These are phyloP conservation scores for Eucalyptus decipiens DNA, from an alignment of 345 rosid genomes.

Conservation along the genomic window DNA sequence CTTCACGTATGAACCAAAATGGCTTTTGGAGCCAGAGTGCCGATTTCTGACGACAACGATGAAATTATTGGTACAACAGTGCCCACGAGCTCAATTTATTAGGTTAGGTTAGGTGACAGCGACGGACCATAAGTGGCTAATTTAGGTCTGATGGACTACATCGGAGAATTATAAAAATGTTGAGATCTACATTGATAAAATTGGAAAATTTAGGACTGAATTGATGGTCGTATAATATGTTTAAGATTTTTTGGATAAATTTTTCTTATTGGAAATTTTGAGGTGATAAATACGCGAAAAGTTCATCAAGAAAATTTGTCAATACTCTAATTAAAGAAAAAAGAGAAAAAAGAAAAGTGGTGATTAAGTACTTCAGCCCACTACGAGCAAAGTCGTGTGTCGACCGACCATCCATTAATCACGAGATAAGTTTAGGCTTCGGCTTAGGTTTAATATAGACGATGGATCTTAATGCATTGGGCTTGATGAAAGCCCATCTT, in stretches of 20 bases:
- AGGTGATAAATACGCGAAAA: fast-evolving
- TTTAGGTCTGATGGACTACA: fast-evolving
- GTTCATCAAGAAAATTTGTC: background rate
- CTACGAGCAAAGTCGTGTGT: background rate
- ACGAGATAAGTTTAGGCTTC: background rate
- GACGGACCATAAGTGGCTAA: fast-evolving
- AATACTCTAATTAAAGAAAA: background rate
- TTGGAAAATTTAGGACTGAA: fast-evolving
- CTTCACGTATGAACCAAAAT: background rate
- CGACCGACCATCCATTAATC: background rate
- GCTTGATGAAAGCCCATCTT: background rate
- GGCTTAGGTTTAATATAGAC: background rate
- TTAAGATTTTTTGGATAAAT: background rate
- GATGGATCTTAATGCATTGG: background rate
- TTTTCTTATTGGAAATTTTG: background rate
- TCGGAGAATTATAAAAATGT: background rate
- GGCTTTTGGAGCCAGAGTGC: background rate
- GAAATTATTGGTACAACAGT: background rate
- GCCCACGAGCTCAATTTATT: background rate
- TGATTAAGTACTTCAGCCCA: background rate
- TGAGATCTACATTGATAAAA: too few species aligned
- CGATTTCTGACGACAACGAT: background rate
- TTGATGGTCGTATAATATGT: fast-evolving
- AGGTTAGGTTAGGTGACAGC: background rate
- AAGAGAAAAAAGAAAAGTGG: background rate